Conservation (phyloP, 2,329 filamentous ascomycete species). For the Exophiala calicioides region DNA sequence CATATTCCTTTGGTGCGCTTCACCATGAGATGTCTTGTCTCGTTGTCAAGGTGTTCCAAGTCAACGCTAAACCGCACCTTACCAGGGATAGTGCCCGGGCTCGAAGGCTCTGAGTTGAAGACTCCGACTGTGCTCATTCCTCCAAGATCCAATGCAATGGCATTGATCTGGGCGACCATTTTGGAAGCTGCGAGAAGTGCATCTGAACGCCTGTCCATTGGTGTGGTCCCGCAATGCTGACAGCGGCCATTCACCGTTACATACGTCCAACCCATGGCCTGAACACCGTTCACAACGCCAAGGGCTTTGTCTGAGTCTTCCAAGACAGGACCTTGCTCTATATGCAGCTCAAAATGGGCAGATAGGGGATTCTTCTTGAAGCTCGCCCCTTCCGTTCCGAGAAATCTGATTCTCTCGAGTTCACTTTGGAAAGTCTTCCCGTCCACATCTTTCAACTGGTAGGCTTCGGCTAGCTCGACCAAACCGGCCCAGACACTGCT, state of each 20-base stretch:
- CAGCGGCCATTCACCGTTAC: slow-evolving; percentile 67
- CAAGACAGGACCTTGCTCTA: slow-evolving; percentile 78
- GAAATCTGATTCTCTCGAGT: slow-evolving; percentile 69
- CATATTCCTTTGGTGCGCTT: background rate
- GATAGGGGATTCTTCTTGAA: slow-evolving; percentile 65
- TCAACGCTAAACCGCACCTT: slow-evolving; percentile 45
- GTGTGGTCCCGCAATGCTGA: slow-evolving; percentile 73
- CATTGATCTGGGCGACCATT: slow-evolving; percentile 67
- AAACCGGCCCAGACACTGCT: slow-evolving; percentile 76
- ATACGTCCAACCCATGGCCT: slow-evolving; percentile 73
- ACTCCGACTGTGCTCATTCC: slow-evolving; percentile 73
- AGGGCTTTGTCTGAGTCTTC: slow-evolving; percentile 68
- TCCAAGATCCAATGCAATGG: slow-evolving; percentile 56
- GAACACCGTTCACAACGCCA: slow-evolving; percentile 71
- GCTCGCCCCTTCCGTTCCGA: slow-evolving; percentile 59
- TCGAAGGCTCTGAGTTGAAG: slow-evolving; percentile 64
- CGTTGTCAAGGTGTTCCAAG: slow-evolving; percentile 17
- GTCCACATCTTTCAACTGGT: slow-evolving; percentile 60
- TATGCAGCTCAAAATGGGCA: slow-evolving; percentile 81
- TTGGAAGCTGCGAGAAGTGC: slow-evolving; percentile 67
- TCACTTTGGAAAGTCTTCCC: slow-evolving; percentile 62
- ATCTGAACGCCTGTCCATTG: slow-evolving; percentile 65
- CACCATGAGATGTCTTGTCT: slow-evolving; percentile 9
- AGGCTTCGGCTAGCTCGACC: slow-evolving; percentile 63
- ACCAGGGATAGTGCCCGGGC: slow-evolving; percentile 72